Evolutionary conservation across 2,329 filamentous ascomycete genomes (phyloP).

Genomic region (Grosmannia serpens): DNA sequence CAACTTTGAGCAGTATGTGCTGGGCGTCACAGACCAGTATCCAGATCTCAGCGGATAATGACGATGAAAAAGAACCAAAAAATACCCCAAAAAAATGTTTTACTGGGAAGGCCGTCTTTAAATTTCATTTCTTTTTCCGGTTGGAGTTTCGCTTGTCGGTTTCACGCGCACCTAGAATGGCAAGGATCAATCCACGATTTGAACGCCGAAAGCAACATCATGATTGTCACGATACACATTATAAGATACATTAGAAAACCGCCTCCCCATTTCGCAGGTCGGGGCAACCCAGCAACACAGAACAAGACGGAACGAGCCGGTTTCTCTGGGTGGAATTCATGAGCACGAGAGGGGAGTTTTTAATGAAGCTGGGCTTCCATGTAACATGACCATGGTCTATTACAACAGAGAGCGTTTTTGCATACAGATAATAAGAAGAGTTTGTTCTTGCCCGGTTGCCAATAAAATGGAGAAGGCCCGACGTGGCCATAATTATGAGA

Average conservation of each 20-base stretch:
- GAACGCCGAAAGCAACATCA: neutral
- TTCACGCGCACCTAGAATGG: neutral
- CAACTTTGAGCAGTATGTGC: neutral
- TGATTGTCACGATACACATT: neutral
- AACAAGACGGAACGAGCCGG: neutral
- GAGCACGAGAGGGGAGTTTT: neutral
- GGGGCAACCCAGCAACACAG: neutral
- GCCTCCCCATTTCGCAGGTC: neutral
- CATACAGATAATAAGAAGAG: too few relatives aligned
- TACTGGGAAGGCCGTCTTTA: neutral
- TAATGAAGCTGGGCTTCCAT: too few relatives aligned
- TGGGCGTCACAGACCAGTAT: conserved; percentile 22
- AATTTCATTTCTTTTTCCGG: neutral
- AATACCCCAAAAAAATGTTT: neutral
- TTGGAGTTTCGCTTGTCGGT: neutral
- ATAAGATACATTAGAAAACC: neutral
- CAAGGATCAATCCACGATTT: conserved; percentile 1
- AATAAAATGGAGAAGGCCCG: too few relatives aligned
- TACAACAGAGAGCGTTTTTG: too few relatives aligned
- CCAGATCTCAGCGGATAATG: conserved; percentile 10
- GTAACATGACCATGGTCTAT: too few relatives aligned
- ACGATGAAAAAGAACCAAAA: neutral
- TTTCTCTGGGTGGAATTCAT: neutral
- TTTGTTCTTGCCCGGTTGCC: too few relatives aligned
- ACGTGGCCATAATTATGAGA: neutral